These are phyloP conservation scores for Huntiella omanensis DNA, from an alignment of 2,329 filamentous ascomycete genomes.

Conservation along the genomic window DNA sequence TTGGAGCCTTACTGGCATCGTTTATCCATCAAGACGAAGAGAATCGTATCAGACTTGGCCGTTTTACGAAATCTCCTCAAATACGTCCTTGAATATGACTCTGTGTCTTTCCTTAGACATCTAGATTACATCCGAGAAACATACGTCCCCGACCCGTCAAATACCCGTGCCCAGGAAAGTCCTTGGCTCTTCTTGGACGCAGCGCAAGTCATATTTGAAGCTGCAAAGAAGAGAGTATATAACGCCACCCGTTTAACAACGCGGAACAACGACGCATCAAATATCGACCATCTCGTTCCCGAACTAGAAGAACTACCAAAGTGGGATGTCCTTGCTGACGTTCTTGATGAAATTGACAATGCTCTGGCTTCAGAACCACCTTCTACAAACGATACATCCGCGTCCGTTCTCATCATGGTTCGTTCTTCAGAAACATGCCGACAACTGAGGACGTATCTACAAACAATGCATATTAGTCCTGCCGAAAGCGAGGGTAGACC, in stretches of 20 bases:
- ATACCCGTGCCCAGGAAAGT: slow-evolving; percentile 72
- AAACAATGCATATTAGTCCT: slow-evolving; percentile 55
- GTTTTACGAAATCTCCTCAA: slow-evolving; percentile 70
- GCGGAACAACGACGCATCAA: slow-evolving; percentile 14
- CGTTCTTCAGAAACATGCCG: slow-evolving; percentile 69
- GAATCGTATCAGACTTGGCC: slow-evolving; percentile 79
- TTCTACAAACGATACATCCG: slow-evolving; percentile 60
- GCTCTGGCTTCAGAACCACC: slow-evolving; percentile 71
- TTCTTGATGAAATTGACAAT: slow-evolving; percentile 81
- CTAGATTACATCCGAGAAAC: slow-evolving; percentile 86
- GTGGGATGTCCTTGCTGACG: slow-evolving; percentile 74
- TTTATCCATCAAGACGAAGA: slow-evolving; percentile 82
- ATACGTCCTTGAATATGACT: slow-evolving; percentile 66
- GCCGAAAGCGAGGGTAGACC: background rate
- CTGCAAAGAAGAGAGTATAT: slow-evolving; percentile 75
- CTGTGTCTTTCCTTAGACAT: slow-evolving; percentile 80
- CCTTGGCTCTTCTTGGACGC: slow-evolving; percentile 95
- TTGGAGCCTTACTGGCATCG: slow-evolving; percentile 95
- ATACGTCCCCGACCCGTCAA: slow-evolving; percentile 72
- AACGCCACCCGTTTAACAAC: slow-evolving; percentile 27
- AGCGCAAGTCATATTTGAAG: slow-evolving; percentile 83
- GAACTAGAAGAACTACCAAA: slow-evolving; percentile 91
- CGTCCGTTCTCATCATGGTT: slow-evolving; percentile 84
- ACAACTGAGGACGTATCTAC: slow-evolving; percentile 77
- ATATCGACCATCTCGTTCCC: slow-evolving; percentile 48